Evolutionary conservation across 768 basidiomycete genomes (phyloP), one percentile per base, ranked within the genome.

Genomic region (Filobasidium wieringae): DNA sequence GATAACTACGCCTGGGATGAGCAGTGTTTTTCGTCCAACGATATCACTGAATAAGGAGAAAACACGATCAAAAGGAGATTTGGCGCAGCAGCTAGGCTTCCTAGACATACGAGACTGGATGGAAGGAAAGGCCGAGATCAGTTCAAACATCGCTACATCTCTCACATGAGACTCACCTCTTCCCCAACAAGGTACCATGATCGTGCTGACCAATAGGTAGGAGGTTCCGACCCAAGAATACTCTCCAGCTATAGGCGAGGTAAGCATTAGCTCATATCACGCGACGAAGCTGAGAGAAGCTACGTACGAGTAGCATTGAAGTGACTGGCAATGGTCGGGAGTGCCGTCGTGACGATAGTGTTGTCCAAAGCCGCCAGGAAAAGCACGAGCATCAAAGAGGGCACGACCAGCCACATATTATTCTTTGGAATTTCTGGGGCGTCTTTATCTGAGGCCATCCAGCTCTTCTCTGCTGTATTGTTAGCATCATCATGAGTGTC

Each of bases 171-270:
- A 27, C 43, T 26, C 43, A 47, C 43, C 36, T 43, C 71, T 59
- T 14, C 71, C 71, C 41, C 64, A 68, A 33, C 69, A 55, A 2
- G 70, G 70, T 12, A 63, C 66, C 66, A 72, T 65, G 51, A 58
- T 58, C 22, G 69, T 66, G 34, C 66, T 65, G 2, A 60, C 60
- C 8, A 72, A 62, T 4, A 72, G 64, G 57, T 72, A 72, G 2
- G 64, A 63, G 5, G 68, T 70, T 5, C 67, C 71, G 32, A 72
- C 62, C 71, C 71, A 72, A 17, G 61, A 61, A 51, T 69, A 72
- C 24, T 55, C 54, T 7, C 43, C 43, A 26, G 54, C 54, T 61
- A 40, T 2, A 26, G 24, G 26, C 17, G 7, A 24, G 24, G 12
- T 3, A 4, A 49, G 26, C 19, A 9, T 50, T 30, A 54, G 33